Evolutionary conservation across 164 flowering plant genomes (phyloP), one percentile per base, ranked within the genome.

Genomic region (Malania oleifera): DNA sequence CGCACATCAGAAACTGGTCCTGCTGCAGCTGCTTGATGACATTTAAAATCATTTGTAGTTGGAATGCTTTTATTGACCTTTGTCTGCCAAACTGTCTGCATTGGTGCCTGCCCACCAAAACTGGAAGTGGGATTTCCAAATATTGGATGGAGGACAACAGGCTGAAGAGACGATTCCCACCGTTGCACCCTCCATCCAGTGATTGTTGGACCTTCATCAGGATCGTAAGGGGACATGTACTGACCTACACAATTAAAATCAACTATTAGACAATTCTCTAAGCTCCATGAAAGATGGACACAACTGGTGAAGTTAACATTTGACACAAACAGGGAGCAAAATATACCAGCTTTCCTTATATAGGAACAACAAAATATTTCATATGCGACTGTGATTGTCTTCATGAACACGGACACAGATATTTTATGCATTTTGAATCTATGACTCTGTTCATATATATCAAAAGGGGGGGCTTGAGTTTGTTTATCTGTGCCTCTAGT

Each of bases 171-270:
- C 52, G 99, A 89, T 70, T 95, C 96, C 99, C 99, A 95, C 8
- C 97, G 86, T 65, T 95, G 99, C 65, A 95, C 96, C 70, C 99
- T 82, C 99, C 99, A 95, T 50, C 99, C 97, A 20, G 93, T 91
- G 60, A 95, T 78, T 56, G 96, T 86, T 49, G 99, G 99, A 29
- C 99, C 97, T 76, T 95, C 99, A 78, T 95, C 97, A 23, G 97
- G 99, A 73, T 91, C 99, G 73, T 90, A 95, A 10, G 99, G 99
- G 34, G 99, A 95, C 99, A 95, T 95, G 76, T 95, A 95, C 72
- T 95, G 97, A 35, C 99, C 99, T 95, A 85, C 65, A 75, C 37
- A 66, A 27, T 27, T 22, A n/a, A 60, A 41, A 54, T 41, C 26
- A 51, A 25, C 27, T 39, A 40, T 48, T 59, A 17, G 14, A 24